Evolutionary conservation across 2,329 filamentous ascomycete species (phyloP), one percentile per base, ranked within the genome.

Genomic region (Zymoseptoria passerinii): DNA sequence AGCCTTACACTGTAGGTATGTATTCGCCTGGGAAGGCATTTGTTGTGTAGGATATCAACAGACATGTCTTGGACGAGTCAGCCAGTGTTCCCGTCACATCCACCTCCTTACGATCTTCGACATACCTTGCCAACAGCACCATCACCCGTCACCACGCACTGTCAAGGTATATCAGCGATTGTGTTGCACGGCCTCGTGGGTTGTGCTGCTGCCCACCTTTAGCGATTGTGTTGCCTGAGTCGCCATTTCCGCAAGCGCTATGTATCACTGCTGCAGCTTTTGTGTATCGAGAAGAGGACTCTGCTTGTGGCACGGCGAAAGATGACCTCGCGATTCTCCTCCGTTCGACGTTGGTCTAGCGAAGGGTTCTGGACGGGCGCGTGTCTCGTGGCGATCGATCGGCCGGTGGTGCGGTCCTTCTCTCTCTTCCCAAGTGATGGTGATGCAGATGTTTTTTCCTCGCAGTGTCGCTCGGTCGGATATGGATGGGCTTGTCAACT

Each of bases 1-100:
- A n/a, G 8, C 49, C 87, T 76, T 79, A 94, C 89, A 99, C 94
- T 70, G 94, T 99, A 67, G 94, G 94, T 69, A 99, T 97, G 78
- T 99, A 99, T 82, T 99, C 94, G 76, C 94, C 94, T n/a, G 94
- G 94, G 76, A 99, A 99, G 66, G 94, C 94, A 80, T 97, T 99
- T 64, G 94, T 99, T 64, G 94, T 97, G 80, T 99, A 99, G 55
- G 92, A 97, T 75, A 99, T 99, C 70, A 99, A 86, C 61, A 99
- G 86, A 81, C 94, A 99, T 82, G 94, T 99, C 92, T 96, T 67
- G 27, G 19, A 56, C 50, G 52, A 10, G 63, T 73, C 65, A 76
- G 63, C 56, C 35, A 55, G 35, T 18, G 23, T 13, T n/a, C 1
- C 13, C 23, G 23, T 28, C 19, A n/a, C 20, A 5, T 10, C 27